Conservation (phyloP, 2,329 filamentous ascomycete species). For the Neonectria magnoliae region DNA sequence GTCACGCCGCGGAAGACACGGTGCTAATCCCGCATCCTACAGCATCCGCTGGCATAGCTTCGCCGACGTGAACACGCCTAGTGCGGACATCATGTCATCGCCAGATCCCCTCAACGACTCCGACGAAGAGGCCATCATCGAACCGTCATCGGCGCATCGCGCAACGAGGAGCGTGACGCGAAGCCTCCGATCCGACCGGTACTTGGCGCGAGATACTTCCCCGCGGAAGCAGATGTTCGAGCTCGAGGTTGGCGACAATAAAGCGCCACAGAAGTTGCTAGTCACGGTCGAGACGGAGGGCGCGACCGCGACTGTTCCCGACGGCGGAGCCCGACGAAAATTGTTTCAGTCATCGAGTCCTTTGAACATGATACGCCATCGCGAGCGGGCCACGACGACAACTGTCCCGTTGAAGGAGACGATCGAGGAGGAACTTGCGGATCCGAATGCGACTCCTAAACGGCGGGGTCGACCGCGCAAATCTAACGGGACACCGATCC, state of each 20-base stretch:
- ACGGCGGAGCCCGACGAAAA: slow-evolving; percentile 49
- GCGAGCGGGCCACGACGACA: slow-evolving; percentile 57
- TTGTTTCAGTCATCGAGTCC: slow-evolving; percentile 58
- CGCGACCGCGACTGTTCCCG: slow-evolving; percentile 47
- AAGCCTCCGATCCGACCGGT: slow-evolving; percentile 53
- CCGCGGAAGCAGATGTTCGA: slow-evolving; percentile 67
- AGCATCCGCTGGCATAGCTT: slow-evolving; percentile 50
- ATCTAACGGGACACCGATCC: slow-evolving; percentile 63
- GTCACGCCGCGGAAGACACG: slow-evolving; percentile 42
- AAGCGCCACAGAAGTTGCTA: slow-evolving; percentile 61
- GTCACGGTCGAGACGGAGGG: slow-evolving; percentile 66
- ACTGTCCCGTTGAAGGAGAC: slow-evolving; percentile 62
- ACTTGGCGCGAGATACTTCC: slow-evolving; percentile 53
- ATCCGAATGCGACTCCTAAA: slow-evolving; percentile 51
- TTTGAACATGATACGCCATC: slow-evolving; percentile 48
- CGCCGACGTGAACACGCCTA: slow-evolving; percentile 49
- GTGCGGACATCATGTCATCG: slow-evolving; percentile 59
- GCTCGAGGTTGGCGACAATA: slow-evolving; percentile 62
- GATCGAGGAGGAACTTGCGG: slow-evolving; percentile 46
- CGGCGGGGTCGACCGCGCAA: slow-evolving; percentile 59
- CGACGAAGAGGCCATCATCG: slow-evolving; percentile 45
- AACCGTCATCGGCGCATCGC: slow-evolving; percentile 52
- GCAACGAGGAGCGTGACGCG: slow-evolving; percentile 59
- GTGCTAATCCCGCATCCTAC: slow-evolving; percentile 41
- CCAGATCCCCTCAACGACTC: slow-evolving; percentile 61